Conservation (phyloP, 2,329 filamentous ascomycete species). For the Penicillium verrucosum region DNA sequence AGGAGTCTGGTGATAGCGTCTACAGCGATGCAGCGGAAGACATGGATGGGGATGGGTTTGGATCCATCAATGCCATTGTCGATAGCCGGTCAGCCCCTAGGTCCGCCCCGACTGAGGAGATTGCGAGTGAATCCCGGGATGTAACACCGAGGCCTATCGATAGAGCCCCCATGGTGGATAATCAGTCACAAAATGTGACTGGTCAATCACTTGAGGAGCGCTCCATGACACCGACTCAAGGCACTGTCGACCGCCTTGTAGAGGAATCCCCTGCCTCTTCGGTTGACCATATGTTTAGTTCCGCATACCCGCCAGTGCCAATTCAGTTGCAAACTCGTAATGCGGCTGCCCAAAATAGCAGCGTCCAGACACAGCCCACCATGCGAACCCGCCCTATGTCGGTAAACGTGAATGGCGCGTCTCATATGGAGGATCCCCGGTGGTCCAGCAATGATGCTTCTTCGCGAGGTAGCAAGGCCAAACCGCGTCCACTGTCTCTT, state of each 20-base stretch:
- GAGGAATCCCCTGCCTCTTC: conserved; percentile 20
- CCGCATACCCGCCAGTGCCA: conserved; percentile 18
- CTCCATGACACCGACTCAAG: conserved; percentile 21
- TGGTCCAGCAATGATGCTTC: conserved; percentile 7
- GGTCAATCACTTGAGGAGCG: conserved; percentile 15
- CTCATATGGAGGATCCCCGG: conserved; percentile 10
- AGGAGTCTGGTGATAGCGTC: conserved; percentile 44
- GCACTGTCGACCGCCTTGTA: conserved; percentile 10
- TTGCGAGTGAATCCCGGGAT: conserved; percentile 15
- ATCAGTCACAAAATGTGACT: conserved; percentile 9
- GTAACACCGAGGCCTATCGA: conserved; percentile 15
- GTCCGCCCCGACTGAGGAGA: conserved; percentile 9
- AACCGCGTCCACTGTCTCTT: conserved; percentile 23
- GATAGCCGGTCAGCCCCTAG: conserved; percentile 31
- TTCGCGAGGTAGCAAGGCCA: conserved; percentile 8
- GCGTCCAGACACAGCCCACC: conserved; percentile 9
- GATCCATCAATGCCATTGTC: conserved; percentile 51
- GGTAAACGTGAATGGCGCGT: conserved; percentile 12
- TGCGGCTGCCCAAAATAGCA: conserved; percentile 2
- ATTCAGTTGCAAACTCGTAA: conserved; percentile 4
- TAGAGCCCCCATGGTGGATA: conserved; percentile 17
- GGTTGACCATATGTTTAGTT: conserved; percentile 16
- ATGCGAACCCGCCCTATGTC: conserved; percentile 21
- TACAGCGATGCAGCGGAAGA: conserved; percentile 48
- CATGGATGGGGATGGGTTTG: conserved; percentile 45